Base-by-base conservation (phyloP, 2,329 filamentous ascomycete species). In the Alternaria novae-zelandiae region DNA sequence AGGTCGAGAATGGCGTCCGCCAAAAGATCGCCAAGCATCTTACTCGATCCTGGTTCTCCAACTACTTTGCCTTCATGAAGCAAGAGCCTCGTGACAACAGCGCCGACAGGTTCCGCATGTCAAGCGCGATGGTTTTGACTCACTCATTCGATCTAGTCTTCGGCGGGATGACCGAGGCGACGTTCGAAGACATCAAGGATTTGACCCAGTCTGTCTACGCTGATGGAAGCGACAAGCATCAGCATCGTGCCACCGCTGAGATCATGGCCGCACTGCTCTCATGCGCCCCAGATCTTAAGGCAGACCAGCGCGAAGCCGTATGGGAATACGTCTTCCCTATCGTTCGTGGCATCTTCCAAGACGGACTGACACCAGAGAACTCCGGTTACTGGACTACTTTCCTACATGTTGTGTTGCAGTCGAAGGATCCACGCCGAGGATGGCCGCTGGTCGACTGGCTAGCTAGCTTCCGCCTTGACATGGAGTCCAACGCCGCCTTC, bases 221-320 rank as follows among this genome's bases (percentile, higher is more conserved):
- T 13, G 95, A 99, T 78, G 96, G 96, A 10, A 96, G 90, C 72
- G 96, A 99, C 78, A 97, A 97, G 81, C 96, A 99, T 79, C 95
- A 99, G 78, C 96, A 99, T 78, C 92, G 96, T 56, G 96, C 96
- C 15, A 97, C 96, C 3, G 89, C 96, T 0, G 96, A 99, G 81
- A 97, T 99, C 59, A 83, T 99, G 54, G 94, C 92, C 13, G 94
- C 93, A 5, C 81, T 99, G 72, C 85, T 99, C 25, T 89, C 90
- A 15, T 93, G 92, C 36, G 93, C 93, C 15, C 87, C 90, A 53
- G 94, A 97, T 70, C 89, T 93, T 26, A 89, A 90, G 6, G 83
- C 89, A 5, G 89, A 92, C 57, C 88, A 91, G 68, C 89, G 94
- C 49, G 88, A 91, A 60, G 85, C 88, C 70, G 88, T 96, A 1